Evolutionary conservation across 768 basidiomycete genomes (phyloP).

Genomic region (Albatrellus ellisii): DNA sequence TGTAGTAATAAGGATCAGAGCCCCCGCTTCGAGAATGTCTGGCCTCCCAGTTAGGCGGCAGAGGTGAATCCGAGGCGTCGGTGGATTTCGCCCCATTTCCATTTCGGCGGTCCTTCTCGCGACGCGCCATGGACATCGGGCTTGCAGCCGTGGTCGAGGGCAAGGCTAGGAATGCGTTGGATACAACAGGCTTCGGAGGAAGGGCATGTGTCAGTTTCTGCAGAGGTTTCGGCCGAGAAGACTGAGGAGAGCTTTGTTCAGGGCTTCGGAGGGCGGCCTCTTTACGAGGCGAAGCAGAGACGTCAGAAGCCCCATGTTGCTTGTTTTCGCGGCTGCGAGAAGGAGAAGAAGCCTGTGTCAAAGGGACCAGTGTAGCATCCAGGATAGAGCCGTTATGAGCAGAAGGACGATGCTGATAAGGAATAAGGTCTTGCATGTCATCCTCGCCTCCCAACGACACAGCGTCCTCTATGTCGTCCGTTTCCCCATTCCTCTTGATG

Average conservation of each 20-base stretch:
- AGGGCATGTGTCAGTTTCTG: constrained; percentile 11
- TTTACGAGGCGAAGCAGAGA: not conserved
- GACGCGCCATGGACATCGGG: constrained; percentile 13
- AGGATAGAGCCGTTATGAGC: constrained; percentile 18
- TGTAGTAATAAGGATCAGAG: constrained; percentile 4
- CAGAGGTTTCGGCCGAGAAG: constrained; percentile 6
- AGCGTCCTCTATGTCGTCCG: constrained; percentile 41
- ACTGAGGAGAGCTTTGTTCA: constrained; percentile 6
- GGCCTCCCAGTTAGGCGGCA: constrained; percentile 6
- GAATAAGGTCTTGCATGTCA: constrained; percentile 45
- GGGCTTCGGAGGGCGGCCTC: not conserved
- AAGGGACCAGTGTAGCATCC: not conserved
- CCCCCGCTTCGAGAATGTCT: constrained; percentile 3
- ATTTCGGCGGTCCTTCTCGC: constrained; percentile 13
- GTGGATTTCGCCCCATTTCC: constrained; percentile 4
- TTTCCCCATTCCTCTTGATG: constrained; percentile 10
- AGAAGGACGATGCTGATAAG: too few species aligned
- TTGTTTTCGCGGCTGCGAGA: not conserved
- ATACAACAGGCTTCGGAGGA: constrained; percentile 11
- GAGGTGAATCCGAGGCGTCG: constrained; percentile 3
- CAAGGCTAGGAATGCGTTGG: constrained; percentile 8
- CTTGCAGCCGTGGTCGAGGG: constrained; percentile 14
- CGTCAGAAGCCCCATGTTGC: not conserved
- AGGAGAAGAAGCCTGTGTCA: not conserved
- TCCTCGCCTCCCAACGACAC: constrained; percentile 67